phyloP scores from a whole-genome alignment of 2,329 filamentous ascomycete species.

The Dryadomyces quercivorus region DNA sequence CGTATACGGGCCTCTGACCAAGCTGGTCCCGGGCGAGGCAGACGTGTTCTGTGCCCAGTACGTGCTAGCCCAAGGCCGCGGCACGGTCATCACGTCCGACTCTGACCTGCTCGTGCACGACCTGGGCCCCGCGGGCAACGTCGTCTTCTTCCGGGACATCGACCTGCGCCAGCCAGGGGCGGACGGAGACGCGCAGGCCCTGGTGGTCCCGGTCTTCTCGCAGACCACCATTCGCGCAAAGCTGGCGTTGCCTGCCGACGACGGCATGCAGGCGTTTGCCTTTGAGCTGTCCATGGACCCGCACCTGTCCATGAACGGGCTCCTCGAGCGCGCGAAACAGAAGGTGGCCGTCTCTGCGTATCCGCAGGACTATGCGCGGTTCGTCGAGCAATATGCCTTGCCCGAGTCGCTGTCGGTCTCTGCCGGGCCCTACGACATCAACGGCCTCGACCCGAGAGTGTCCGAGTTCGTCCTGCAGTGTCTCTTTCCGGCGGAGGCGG shows the following conservation, averaged over 20 bases:
- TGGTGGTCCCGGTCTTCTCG: slow-evolving; percentile 14
- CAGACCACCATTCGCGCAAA: slow-evolving; percentile 14
- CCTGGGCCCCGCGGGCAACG: slow-evolving; percentile 45
- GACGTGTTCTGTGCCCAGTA: slow-evolving; percentile 66
- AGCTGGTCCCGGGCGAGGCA: slow-evolving; percentile 71
- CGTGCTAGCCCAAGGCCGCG: slow-evolving; percentile 33
- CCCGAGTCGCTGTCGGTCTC: not conserved
- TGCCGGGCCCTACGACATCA: not conserved
- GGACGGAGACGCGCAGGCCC: not conserved
- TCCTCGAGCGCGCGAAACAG: slow-evolving; percentile 14
- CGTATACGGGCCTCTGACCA: slow-evolving; percentile 28
- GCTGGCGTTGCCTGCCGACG: slow-evolving; percentile 13
- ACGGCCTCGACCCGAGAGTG: slow-evolving; percentile 17
- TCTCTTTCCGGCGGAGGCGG: not conserved
- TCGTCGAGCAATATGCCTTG: slow-evolving; percentile 14
- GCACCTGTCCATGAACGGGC: slow-evolving; percentile 13
- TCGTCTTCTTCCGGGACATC: slow-evolving; percentile 59
- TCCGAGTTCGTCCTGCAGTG: slow-evolving; percentile 17
- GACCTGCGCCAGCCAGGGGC: slow-evolving; percentile 17
- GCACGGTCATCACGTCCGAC: slow-evolving; percentile 64
- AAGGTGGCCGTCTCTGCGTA: slow-evolving; percentile 5
- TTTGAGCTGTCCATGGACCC: slow-evolving; percentile 21
- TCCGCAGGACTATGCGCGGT: slow-evolving; percentile 15
- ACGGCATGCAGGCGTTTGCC: slow-evolving; percentile 16
- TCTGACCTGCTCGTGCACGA: slow-evolving; percentile 74